phyloP scores from a whole-genome alignment of 2,329 filamentous ascomycete genomes.

The Sphaerulina vaccinii region DNA sequence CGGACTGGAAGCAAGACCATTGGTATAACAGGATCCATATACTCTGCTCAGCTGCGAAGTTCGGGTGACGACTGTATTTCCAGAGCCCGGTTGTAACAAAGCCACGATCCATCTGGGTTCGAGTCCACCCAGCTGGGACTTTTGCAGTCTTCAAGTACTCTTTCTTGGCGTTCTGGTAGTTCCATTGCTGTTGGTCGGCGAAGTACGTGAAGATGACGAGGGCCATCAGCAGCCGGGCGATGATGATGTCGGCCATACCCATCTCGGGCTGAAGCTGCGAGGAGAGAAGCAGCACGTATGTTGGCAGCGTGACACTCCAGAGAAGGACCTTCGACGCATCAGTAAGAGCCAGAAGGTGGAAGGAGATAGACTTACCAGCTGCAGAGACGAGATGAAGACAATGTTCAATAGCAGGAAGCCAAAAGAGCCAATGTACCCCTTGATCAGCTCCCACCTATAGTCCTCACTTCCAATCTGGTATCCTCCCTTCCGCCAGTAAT shows the following conservation, averaged over 20 bases:
- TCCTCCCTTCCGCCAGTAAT: slow-evolving; percentile 94
- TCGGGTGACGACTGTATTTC: slow-evolving; percentile 87
- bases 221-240: slow-evolving; percentile 55
- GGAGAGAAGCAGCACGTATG: slow-evolving; percentile 75
- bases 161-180: slow-evolving; percentile 78
- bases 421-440: slow-evolving; percentile 59
- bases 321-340: slow-evolving; percentile 62
- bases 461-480: slow-evolving; percentile 89
- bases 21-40: slow-evolving; percentile 87
- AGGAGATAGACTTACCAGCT: slow-evolving; percentile 50
- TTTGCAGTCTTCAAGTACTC: slow-evolving; percentile 71
- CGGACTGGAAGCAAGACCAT: slow-evolving; percentile 77
- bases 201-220: slow-evolving; percentile 69
- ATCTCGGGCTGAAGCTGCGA: slow-evolving; percentile 59
- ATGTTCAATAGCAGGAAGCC: slow-evolving; percentile 84
- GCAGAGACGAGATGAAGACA: slow-evolving; percentile 80
- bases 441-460: slow-evolving; percentile 85
- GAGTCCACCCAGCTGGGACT: slow-evolving; percentile 58
- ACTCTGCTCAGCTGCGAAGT: slow-evolving; percentile 87
- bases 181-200: slow-evolving; percentile 91
- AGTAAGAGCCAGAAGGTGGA: background rate
- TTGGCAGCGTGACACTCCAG: slow-evolving; percentile 73
- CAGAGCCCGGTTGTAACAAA: slow-evolving; percentile 84
- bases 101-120: slow-evolving; percentile 81
- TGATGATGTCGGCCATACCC: slow-evolving; percentile 55